phyloP scores from a whole-genome alignment of 2,329 filamentous ascomycete genomes.

The Aspergillus terreus region DNA sequence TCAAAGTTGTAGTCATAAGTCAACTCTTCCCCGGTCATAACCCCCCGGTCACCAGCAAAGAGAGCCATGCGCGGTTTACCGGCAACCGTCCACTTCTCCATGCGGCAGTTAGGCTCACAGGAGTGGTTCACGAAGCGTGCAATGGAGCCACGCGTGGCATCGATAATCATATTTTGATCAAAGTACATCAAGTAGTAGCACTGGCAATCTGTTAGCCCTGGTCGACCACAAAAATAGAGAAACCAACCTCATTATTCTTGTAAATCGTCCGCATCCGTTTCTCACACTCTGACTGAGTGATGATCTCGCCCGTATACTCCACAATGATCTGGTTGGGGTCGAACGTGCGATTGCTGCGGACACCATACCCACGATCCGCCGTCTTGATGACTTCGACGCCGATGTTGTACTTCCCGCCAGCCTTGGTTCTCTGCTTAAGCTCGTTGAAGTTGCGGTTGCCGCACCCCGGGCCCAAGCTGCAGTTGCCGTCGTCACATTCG shows the following conservation, averaged over 20 bases:
- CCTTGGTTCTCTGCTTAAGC: slow-evolving; percentile 69
- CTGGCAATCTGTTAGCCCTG: slow-evolving; percentile 43
- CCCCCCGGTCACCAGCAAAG: slow-evolving; percentile 83
- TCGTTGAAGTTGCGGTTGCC: slow-evolving; percentile 84
- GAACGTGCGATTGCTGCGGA: slow-evolving; percentile 86
- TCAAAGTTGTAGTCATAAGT: slow-evolving; percentile 88
- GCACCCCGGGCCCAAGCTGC: slow-evolving; percentile 74
- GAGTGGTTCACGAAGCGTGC: slow-evolving; percentile 98
- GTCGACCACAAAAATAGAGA: not conserved
- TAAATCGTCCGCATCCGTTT: slow-evolving; percentile 90
- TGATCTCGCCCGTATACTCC: slow-evolving; percentile 97
- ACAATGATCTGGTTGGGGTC: slow-evolving; percentile 91
- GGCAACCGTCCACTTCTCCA: slow-evolving; percentile 96
- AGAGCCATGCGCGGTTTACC: slow-evolving; percentile 94
- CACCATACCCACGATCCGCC: slow-evolving; percentile 79
- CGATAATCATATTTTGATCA: slow-evolving; percentile 97
- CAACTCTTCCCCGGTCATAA: slow-evolving; percentile 92
- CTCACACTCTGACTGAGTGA: slow-evolving; percentile 91
- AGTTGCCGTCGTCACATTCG: slow-evolving; percentile 90
- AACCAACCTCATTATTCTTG: slow-evolving; percentile 80
- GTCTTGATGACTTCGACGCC: slow-evolving; percentile 96
- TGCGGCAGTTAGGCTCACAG: slow-evolving; percentile 91
- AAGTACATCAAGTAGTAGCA: slow-evolving; percentile 99
- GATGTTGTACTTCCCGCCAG: slow-evolving; percentile 80
- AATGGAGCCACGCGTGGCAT: slow-evolving; percentile 92